Base-by-base conservation (phyloP, 768 basidiomycete species). In the Termitomyces sp. region DNA sequence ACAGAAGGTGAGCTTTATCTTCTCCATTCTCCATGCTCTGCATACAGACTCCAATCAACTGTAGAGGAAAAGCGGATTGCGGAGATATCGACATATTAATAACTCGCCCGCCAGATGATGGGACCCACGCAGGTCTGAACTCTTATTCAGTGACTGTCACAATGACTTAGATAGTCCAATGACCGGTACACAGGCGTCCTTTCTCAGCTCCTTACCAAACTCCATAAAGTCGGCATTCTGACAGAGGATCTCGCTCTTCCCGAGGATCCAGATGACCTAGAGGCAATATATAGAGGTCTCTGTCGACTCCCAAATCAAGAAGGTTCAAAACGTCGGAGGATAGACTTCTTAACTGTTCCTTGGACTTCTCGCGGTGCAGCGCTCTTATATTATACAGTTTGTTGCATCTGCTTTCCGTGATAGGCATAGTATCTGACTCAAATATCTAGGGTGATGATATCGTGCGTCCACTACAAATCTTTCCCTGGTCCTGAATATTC, bases 61-160 rank as follows among this genome's bases (percentile, higher is more conserved):
- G 12, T 4, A 91, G 93, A 58, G 92, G 93, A 5, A 88, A 90
- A 68, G 72, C 78, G 0, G 85, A 86, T 54, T 94, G 91, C 56
- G 95, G 95, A 2, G 95, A 97, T 67, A 91, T 98, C 57, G 94
- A 98, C 68, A 85, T 97, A 47, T 69, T 97, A 56, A 85, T 98
- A 60, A 92, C 92, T 2, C 83, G 93, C 5, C 79, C 84, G 22
- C 77, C 82, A 1, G 70, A 76, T 2, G 92, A 95, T 62, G 91
- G 90, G 0, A 78, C 86, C 0, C 94, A 96, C 67, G 72, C 74
- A 53, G 90, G 93, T 85, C 64, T 53, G 73, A 58, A 43, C 13
- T 18, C 20, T 46, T 31, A n/a, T 7, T 16, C 18, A 34, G n/a
- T 31, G 7, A n/a, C 36, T 50, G 12, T 31, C 2, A 13, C 12